A percentile compares a stretch with the other conserved stretches of the same genome.
Evolutionary conservation across 139 green algal genomes (phyloP).

Genomic region (Closterium sp.): DNA sequence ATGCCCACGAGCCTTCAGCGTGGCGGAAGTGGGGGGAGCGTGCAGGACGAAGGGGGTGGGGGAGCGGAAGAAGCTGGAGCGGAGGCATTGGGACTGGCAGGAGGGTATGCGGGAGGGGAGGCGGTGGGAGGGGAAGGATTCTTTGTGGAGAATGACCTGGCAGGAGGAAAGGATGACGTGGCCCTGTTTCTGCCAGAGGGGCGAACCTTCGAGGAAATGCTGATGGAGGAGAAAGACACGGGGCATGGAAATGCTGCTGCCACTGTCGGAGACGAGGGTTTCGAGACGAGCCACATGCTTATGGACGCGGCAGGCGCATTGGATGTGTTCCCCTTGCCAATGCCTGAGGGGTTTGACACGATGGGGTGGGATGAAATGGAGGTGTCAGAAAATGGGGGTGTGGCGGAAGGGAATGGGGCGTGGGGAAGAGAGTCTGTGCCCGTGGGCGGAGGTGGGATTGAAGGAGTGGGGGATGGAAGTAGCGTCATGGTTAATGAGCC

Average conservation of each 20-base stretch:
- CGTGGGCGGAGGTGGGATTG: too few species aligned
- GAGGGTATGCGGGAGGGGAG: not conserved
- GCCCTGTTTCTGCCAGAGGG: not conserved
- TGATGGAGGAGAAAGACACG: not conserved
- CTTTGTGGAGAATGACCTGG: not conserved
- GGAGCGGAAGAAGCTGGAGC: not conserved
- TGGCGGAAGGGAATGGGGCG: not conserved
- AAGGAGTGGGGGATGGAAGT: too few species aligned
- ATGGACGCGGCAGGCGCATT: not conserved
- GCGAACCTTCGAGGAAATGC: not conserved
- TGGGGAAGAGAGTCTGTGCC: not conserved
- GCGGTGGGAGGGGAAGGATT: not conserved
- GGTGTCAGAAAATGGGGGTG: not conserved
- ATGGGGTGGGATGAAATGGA: not conserved
- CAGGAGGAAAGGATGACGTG: not conserved
- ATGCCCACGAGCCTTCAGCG: not conserved
- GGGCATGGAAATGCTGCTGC: too few species aligned
- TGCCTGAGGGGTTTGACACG: not conserved
- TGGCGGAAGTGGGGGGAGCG: not conserved
- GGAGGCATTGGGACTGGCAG: not conserved
- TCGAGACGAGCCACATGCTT: not conserved
- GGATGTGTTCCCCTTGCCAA: not conserved
- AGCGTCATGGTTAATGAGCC: too few species aligned
- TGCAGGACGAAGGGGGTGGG: not conserved
- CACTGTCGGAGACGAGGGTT: not conserved